Base-by-base conservation (phyloP, 352 stramenopile species). In the Phytophthora sansomeana region DNA sequence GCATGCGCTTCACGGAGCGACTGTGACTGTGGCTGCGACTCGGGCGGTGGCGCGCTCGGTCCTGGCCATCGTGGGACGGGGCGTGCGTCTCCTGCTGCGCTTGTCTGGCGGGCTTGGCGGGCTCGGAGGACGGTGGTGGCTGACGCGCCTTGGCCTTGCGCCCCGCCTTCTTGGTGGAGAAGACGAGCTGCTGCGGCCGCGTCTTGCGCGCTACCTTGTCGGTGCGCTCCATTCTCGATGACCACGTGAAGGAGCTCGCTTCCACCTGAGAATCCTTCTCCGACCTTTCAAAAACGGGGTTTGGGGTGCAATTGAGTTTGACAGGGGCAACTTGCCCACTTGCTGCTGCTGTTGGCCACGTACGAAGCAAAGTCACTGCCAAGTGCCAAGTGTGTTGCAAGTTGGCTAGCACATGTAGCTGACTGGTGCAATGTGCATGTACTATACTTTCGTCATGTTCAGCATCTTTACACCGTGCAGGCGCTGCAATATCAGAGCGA, bases 101-200 rank as follows among this genome's bases (percentile, higher is more conserved):
- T 52, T 58, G n/a, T 39, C n/a, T 32, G 61, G 42, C 19, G 16
- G 49, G 19, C 19, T 72, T 58, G n/a, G 42, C 35, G 44, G 41
- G 36, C 5, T 66, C 61, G 7, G 50, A 16, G 7, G 59, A 16
- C 17, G 51, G 17, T 4, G 69, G 41, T 1, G 39, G 26, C 43
- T 80, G 66, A 38, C 67, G 63, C 43, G 62, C 19, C 58, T 69
- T 70, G 49, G 69, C 46, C 52, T 69, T 69, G 38, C 62, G 67
- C 1, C 58, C 70, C 6, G 78, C 84, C 49, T 85, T 87, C 60
- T 85, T 88, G 38, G 84, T 92, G 13, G 84, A 92, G 51, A 83
- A 90, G 35, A 92, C 81, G 39, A 92, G 60, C 50, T 88, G 81
- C 47, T 72, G 62, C 38, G 53, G 33, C 24, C 67, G 67, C 1